Base-by-base conservation (phyloP, 495 filamentous ascomycete genomes). In the Penicillium salamii region DNA sequence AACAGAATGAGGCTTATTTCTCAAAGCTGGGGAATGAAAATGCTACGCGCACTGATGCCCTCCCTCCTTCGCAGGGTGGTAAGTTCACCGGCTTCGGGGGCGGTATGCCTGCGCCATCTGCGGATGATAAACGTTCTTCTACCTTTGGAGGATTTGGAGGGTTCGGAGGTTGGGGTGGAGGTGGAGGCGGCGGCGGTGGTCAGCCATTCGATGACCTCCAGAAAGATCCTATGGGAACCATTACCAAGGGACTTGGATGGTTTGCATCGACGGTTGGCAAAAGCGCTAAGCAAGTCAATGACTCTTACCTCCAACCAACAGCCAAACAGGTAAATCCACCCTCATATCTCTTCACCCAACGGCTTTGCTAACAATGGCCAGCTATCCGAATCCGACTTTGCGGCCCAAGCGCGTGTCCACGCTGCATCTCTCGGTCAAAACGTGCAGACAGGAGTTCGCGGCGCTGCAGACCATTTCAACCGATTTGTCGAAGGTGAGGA, bases 231-330 rank as follows among this genome's bases (percentile, higher is more conserved):
- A 78, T 97, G 48, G 91, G 81, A 0, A 89, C 91, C 38, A 63
- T 98, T 57, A 89, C 80, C 20, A 97, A 96, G 70, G 87, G 93
- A 5, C 91, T 97, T 57, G 91, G 95, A 2, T 97, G 95, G 88
- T 92, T 98, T 55, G 80, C 89, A 14, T 83, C 78, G 11, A 86
- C 88, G 26, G 90, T 97, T 12, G 86, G 83, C 13, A 92, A 90
- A 76, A 82, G 85, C 48, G 93, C 91, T 12, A 93, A 95, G 76
- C 88, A 79, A 1, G 81, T 96, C 23, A 92, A 97, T 64, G 84
- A 96, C 54, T 79, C 83, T 21, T 96, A 86, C 71, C 85, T 98
- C 31, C 88, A 91, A 69, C 93, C 93, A 14, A 91, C 90, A 14
- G 88, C 93, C 29, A 87, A 89, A 62, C 86, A 88, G 77, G 83